Base-by-base conservation (phyloP, 1,139 yeast species). In the Debaryomycetaceae sp. region DNA sequence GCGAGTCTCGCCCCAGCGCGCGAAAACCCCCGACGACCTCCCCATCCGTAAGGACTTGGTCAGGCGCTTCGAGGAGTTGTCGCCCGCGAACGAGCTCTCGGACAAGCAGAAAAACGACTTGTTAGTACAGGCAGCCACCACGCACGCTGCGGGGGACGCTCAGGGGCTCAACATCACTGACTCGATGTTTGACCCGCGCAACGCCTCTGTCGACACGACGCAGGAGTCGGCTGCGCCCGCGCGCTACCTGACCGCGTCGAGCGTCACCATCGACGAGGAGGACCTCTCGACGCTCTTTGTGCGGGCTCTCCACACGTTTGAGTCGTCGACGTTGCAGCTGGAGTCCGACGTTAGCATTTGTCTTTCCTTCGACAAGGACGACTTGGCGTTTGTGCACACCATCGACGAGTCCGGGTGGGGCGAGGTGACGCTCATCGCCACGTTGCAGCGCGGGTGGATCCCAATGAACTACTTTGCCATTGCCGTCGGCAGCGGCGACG, bases 401-500 rank as follows among this genome's bases (percentile, higher is more conserved):
- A 76, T 88, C 18, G 97, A 91, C 54, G 80, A 83, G 33, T 82
- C 95, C 12, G 98, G 97, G 2, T 91, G 98, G 98, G 96, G 96
- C 37, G 97, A 91, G 55, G 97, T 89, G 3, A 88, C 96, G 0
- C 56, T 84, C 29, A 53, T 75, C 13, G 77, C 78, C 32, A 70
- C 83, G 5, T 73, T 84, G 34, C 73, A 75, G 43, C 69, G 96
- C 37, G 98, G 98, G 17, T 91, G 98, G 98, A 86, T 91, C 12
- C 98, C 98, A 2, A 82, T 89, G 69, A 89, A 89, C 53, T 91
- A 86, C 57, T 91, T 89, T 46, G 54, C 69, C 11, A 70, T 82
- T 25, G 85, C 84, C 11, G 66, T 80, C 7, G 59, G 67, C 5
- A 41, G 41, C 11, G 46, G 41, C 11, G 50, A 45, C 10, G 47